These are phyloP conservation scores for Huntiella savannae DNA, from an alignment of 2,329 filamentous ascomycete species.

Conservation along the genomic window DNA sequence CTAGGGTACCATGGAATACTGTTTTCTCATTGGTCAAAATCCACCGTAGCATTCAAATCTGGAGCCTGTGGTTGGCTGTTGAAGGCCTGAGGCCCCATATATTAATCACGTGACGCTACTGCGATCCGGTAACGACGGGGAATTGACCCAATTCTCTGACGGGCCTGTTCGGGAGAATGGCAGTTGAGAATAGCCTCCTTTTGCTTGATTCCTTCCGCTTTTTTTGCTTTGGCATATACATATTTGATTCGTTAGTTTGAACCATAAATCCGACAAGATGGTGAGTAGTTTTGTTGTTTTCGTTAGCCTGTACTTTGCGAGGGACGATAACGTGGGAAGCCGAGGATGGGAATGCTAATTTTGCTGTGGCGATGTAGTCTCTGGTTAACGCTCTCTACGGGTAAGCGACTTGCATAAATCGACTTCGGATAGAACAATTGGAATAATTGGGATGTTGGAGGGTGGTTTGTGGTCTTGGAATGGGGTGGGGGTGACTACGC, in stretches of 20 bases:
- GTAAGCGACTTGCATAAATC: constrained; percentile 21
- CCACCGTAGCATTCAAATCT: not conserved
- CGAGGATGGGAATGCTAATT: not conserved
- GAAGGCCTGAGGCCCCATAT: not conserved
- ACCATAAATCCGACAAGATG: constrained; percentile 6
- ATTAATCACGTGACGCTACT: not conserved
- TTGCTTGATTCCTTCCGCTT: not conserved
- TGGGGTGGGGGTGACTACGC: not conserved
- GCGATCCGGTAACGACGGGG: not conserved
- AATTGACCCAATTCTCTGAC: not conserved
- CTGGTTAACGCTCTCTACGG: constrained; percentile 36
- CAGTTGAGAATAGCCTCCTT: not conserved
- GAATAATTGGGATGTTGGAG: not conserved
- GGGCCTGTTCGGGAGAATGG: not conserved
- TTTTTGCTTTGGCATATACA: not conserved
- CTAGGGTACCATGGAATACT: too few species aligned
- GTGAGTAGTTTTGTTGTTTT: constrained; percentile 15
- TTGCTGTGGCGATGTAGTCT: constrained; percentile 16
- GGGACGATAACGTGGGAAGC: not conserved
- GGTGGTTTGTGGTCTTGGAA: not conserved
- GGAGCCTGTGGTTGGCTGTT: not conserved
- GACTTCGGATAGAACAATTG: not conserved
- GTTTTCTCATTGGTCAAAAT: too few species aligned
- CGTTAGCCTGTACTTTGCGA: not conserved
- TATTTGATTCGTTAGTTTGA: not conserved